Evolutionary conservation across 805 yeast species (phyloP), one percentile per base, ranked within the genome.

Genomic region (Wickerhamiella galacta): DNA sequence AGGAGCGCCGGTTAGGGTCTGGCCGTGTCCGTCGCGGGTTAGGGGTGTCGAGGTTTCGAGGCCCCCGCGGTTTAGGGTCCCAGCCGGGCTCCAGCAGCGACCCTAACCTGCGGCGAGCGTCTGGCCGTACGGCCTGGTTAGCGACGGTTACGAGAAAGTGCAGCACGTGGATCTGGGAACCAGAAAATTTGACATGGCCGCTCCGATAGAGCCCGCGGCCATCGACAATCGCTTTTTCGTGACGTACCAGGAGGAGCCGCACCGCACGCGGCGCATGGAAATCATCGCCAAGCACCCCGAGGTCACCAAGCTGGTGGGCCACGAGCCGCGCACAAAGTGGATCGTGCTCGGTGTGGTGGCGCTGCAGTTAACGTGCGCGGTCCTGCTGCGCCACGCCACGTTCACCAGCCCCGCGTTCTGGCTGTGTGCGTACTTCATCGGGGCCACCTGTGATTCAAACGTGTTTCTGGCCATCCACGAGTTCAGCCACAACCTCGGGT

Each of bases 391-490:
- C 36, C 52, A 75, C 45, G 64, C 73, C 2, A 49, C 64, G 17
- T 64, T 75, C 17, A 54, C 67, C 27, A 52, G 64, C 18, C 62
- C 63, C 58, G 60, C 62, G 42, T 79, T 76, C 48, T 53, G 78
- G 46, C 42, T 63, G 1, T 48, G 70, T 9, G 87, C 92, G 4
- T 83, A 83, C 46, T 55, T 76, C 15, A 61, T 83, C 33, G 95
- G 95, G 2, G 95, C 90, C 11, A 79, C 93, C 6, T 68, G 79
- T 34, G 75, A 72, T 51, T 93, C 85, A 49, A 83, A 85, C 47
- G 56, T 78, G 25, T 83, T 82, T 49, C 60, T 83, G 40, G 87
- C 92, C 18, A 81, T 83, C 44, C 95, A 83, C 55, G 95, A 83
- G 52, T 61, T 82, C 33, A 70, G 76, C 23, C 95, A 83, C 54